Percentiles rank a stretch among this genome's conserved stretches.
phyloP scores from a whole-genome alignment of 2,329 filamentous ascomycete genomes.

The Fusarium goolgardi region DNA sequence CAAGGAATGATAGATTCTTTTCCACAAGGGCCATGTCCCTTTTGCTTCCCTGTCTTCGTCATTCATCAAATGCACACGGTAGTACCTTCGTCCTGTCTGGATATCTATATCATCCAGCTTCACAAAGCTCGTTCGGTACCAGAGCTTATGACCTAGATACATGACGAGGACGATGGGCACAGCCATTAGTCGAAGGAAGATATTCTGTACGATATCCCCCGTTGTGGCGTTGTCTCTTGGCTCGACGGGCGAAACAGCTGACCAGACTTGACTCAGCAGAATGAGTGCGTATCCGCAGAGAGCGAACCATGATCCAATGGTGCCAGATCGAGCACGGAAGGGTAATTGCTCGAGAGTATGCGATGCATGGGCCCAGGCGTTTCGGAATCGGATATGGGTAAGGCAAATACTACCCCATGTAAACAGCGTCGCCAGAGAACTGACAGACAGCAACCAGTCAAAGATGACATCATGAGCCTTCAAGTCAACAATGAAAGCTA shows the following conservation, averaged over 20 bases:
- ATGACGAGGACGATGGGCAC: constrained; percentile 75
- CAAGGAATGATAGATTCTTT: constrained; percentile 76
- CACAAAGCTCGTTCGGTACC: constrained; percentile 62
- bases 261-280: constrained; percentile 87
- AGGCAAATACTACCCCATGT: constrained; percentile 87
- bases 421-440: constrained; percentile 78
- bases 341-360: constrained; percentile 79
- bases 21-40: constrained; percentile 78
- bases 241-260: constrained; percentile 78
- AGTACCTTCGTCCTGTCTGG: constrained; percentile 83
- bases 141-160: constrained; percentile 83
- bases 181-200: constrained; percentile 78
- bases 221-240: constrained; percentile 55
- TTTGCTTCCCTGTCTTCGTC: constrained; percentile 82
- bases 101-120: constrained; percentile 82
- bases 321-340: constrained; percentile 81
- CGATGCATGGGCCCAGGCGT: constrained; percentile 75
- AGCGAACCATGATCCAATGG: constrained; percentile 83
- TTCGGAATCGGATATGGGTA: constrained; percentile 90
- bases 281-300: constrained; percentile 79
- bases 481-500: constrained; percentile 80
- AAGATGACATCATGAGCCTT: constrained; percentile 71
- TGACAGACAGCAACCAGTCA: constrained; percentile 81
- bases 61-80: constrained; percentile 81
- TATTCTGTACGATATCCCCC: constrained; percentile 65